Conservation (phyloP, 371 early-diverging fungal species). For the Lichtheimia ramosa region DNA sequence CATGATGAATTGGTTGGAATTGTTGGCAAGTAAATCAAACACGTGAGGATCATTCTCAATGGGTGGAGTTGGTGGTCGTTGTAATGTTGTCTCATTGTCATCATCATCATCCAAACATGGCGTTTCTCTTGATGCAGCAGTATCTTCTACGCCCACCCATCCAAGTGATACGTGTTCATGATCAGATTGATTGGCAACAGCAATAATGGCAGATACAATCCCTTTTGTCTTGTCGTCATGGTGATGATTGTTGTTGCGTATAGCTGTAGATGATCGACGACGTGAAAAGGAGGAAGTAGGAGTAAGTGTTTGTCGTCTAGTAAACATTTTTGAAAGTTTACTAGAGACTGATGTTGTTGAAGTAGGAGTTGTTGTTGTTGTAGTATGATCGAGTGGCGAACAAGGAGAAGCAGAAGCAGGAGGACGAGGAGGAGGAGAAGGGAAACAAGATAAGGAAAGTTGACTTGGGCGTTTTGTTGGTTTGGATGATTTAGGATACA, state of each 20-base stretch:
- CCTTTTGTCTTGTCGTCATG: conserved; percentile 15
- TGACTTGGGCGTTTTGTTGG: background rate
- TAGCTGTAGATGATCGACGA: conserved; percentile 1
- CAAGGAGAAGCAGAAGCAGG: background rate
- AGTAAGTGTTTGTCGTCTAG: conserved; percentile 26
- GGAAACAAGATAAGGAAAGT: too few species aligned
- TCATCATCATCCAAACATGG: background rate
- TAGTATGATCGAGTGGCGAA: background rate
- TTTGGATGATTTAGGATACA: background rate
- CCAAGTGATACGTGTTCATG: conserved; percentile 16
- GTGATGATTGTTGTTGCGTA: background rate
- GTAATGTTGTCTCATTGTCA: background rate
- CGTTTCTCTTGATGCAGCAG: background rate
- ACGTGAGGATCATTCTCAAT: conserved; percentile 49
- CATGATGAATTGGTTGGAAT: conserved; percentile 28
- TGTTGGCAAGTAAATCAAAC: conserved; percentile 34
- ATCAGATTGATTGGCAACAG: conserved; percentile 17
- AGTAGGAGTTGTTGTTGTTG: conserved; percentile 12
- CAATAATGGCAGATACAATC: conserved; percentile 32
- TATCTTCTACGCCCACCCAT: conserved; percentile 29
- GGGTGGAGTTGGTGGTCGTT: conserved; percentile 29
- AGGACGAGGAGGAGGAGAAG: background rate
- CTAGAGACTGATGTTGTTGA: conserved; percentile 21
- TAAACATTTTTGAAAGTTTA: conserved; percentile 31
- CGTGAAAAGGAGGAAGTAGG: conserved; percentile 4